phyloP scores from a whole-genome alignment of 2,329 filamentous ascomycete genomes.

The Aschersonia sp. region DNA sequence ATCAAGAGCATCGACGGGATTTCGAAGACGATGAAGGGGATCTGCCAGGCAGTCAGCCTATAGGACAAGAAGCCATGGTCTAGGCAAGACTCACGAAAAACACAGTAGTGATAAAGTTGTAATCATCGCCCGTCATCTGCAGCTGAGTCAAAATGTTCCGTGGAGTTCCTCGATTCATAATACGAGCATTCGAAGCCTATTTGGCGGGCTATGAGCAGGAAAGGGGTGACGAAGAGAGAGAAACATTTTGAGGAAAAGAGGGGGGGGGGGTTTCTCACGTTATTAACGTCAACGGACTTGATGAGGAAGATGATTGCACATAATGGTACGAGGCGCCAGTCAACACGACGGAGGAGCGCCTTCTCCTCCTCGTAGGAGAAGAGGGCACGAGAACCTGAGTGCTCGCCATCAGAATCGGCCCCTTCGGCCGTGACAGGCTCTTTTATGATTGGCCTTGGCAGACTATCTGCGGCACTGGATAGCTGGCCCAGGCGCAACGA shows the following conservation, averaged over 20 bases:
- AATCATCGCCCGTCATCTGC: constrained; percentile 22
- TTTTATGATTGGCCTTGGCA: neutral
- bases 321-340: constrained; percentile 12
- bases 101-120: constrained; percentile 21
- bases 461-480: neutral
- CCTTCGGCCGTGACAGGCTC: neutral
- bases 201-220: neutral
- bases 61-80: neutral
- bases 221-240: neutral
- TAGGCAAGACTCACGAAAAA: constrained; percentile 19
- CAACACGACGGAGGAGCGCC: constrained; percentile 10
- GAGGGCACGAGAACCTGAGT: constrained; percentile 18
- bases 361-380: constrained; percentile 12
- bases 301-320: constrained; percentile 24
- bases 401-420: neutral
- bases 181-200: constrained; percentile 23
- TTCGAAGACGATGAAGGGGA: constrained; percentile 24
- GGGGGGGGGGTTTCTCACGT: constrained; percentile 8
- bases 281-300: constrained; percentile 23
- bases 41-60: constrained; percentile 8
- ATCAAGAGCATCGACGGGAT: constrained; percentile 24
- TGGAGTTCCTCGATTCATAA: constrained; percentile 25
- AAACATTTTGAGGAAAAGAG: neutral
- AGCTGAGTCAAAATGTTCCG: constrained; percentile 26
- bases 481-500: too few species aligned